Percentiles rank a stretch among this genome's conserved stretches.
These are phyloP conservation scores for Camelina sativa DNA, from an alignment of 345 rosid genomes.

Conservation along the genomic window DNA sequence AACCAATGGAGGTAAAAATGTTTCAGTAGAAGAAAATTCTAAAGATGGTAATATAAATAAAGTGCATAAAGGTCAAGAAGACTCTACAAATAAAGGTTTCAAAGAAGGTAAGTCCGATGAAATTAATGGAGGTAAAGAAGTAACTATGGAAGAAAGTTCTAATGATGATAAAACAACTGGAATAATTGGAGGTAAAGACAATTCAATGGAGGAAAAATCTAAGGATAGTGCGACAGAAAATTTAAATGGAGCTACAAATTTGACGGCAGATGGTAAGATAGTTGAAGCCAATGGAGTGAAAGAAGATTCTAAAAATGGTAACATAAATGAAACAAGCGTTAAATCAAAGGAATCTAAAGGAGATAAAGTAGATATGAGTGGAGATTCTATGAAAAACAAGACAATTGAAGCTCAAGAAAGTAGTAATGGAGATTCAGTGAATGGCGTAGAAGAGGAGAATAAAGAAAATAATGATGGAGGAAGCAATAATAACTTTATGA, in stretches of 20 bases:
- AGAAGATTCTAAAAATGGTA: slow-evolving; percentile 5
- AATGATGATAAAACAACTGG: not conserved
- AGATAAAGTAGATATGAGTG: not conserved
- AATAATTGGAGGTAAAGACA: not conserved
- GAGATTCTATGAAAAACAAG: not conserved
- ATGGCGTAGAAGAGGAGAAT: slow-evolving; percentile 9
- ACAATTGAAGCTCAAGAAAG: slow-evolving; percentile 24
- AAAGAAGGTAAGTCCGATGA: not conserved
- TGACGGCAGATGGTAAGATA: not conserved
- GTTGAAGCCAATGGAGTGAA: not conserved
- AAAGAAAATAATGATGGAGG: slow-evolving; percentile 9
- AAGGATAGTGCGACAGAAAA: not conserved
- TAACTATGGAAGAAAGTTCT: not conserved
- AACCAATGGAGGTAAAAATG: not conserved
- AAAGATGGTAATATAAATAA: not conserved
- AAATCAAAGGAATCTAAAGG: not conserved
- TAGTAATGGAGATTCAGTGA: slow-evolving; percentile 7
- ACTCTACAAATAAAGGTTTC: not conserved
- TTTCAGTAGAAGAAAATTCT: not conserved
- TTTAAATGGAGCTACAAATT: not conserved
- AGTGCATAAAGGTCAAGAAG: not conserved
- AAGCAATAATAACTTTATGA: not conserved
- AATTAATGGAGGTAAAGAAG: not conserved
- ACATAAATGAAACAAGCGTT: not conserved
- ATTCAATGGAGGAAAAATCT: not conserved